Base-by-base conservation (phyloP, 495 filamentous ascomycete genomes). In the Aspergillus sclerotiicarbonarius region DNA sequence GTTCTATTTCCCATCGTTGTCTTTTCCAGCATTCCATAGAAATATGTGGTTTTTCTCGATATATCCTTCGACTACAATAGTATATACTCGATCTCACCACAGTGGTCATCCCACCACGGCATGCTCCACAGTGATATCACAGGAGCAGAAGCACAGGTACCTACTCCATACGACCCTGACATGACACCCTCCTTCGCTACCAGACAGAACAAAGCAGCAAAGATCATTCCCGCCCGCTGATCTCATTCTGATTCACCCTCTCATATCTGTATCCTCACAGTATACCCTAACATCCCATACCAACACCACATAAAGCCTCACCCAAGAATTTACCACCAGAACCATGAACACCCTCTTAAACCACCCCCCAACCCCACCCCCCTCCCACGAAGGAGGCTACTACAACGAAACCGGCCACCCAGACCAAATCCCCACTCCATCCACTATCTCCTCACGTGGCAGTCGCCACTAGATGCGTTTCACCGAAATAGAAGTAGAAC, bases 381-480 rank as follows among this genome's bases (percentile, higher is more conserved):
- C 10, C 85, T 89, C 67, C 71, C 81, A 54, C n/a, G 84, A 87
- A 73, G 86, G 86, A 31, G 87, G 85, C 45, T 90, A 83, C 70
- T 89, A 82, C 64, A 67, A 63, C 49, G 83, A 86, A 67, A 88
- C 83, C 6, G 82, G 25, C 25, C 25, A 90, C 71, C 80, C 81
- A 25, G 73, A 82, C 62, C 57, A 74, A 0, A 67, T 70, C 10
- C 72, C 67, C 13, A 64, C 85, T 21, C 76, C 80, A 82, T 88
- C 57, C 79, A 72, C 72, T 89, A 89, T 66, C 68, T 84, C 19
- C 72, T 88, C n/a, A 89, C 86, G 0, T 78, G 83, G 0, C 53
- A 55, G 6, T 75, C 69, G 5, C 83, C 83, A 0, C 64, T 82
- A 58, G 84, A 84, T 4, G 69, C 69, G 13, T 87, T 88, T 58